These are phyloP conservation scores for Rheum nobile DNA, from an alignment of 148 eudicot genomes.

Conservation along the genomic window DNA sequence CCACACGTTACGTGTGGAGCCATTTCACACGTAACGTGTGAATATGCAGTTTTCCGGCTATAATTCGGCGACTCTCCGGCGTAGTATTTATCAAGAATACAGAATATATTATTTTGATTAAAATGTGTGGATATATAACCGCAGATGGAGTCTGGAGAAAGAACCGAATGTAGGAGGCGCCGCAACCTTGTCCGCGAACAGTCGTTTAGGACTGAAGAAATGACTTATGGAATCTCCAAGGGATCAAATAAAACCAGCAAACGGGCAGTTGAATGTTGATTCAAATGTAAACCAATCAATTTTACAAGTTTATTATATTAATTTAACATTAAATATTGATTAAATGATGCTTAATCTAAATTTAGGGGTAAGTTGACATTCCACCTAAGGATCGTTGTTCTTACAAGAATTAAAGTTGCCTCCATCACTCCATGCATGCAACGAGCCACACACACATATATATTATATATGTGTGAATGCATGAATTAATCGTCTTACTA, in stretches of 20 bases:
- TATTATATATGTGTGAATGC: background rate
- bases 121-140: too few species aligned
- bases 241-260: background rate
- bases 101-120: too few species aligned
- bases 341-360: background rate
- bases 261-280: background rate
- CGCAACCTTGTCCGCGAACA: too few species aligned
- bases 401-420: background rate
- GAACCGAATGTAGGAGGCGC: too few species aligned
- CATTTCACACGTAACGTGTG: too few species aligned
- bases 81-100: too few species aligned
- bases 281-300: background rate
- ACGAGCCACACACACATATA: background rate
- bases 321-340: background rate
- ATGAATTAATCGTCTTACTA: background rate
- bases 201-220: too few species aligned
- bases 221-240: conserved; percentile 7
- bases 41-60: too few species aligned
- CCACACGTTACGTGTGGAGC: too few species aligned
- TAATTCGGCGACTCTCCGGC: too few species aligned
- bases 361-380: background rate
- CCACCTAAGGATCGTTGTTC: background rate
- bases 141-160: too few species aligned
- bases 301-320: background rate
- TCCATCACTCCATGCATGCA: background rate